Conservation (phyloP, 306 rosid genomes). For the Castanea mollissima region DNA sequence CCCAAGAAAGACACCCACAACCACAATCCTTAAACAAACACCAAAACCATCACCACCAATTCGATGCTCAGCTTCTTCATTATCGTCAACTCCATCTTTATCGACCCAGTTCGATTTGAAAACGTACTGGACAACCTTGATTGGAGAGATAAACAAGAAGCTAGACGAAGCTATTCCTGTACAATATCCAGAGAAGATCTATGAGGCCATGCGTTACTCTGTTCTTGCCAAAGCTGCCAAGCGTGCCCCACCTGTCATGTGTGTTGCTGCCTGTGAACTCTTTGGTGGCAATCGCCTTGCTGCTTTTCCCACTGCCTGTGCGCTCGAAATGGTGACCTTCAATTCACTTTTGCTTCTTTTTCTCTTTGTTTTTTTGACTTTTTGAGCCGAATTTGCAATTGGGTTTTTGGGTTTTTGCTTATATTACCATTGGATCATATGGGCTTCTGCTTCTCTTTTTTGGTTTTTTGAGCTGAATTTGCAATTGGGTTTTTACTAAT, state of each 20-base stretch:
- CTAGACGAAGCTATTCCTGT: constrained; percentile 77
- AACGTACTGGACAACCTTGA: constrained; percentile 69
- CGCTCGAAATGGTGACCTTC: constrained; percentile 83
- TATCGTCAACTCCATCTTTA: constrained; percentile 4
- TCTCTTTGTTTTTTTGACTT: background rate
- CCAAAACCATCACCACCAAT: constrained; percentile 13
- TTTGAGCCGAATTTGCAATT: background rate
- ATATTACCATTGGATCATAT: too few relatives aligned
- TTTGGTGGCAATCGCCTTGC: constrained; percentile 75
- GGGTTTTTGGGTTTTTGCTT: background rate
- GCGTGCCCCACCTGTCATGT: constrained; percentile 95
- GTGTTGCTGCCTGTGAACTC: constrained; percentile 85
- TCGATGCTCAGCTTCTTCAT: constrained; percentile 48
- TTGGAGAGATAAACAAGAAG: constrained; percentile 67
- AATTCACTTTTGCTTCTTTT: background rate
- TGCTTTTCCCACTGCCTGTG: constrained; percentile 94
- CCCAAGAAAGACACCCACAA: constrained; percentile 33
- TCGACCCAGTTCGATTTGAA: constrained; percentile 67
- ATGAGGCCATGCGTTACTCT: constrained; percentile 86
- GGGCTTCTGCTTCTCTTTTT: background rate
- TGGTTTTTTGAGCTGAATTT: background rate
- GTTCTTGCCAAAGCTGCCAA: constrained; percentile 77
- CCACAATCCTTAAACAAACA: constrained; percentile 11
- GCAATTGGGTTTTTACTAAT: background rate
- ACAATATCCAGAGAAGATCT: constrained; percentile 69